Evolutionary conservation across 805 yeast species (phyloP), one percentile per base, ranked within the genome.

Genomic region (Nematodospora valgi): DNA sequence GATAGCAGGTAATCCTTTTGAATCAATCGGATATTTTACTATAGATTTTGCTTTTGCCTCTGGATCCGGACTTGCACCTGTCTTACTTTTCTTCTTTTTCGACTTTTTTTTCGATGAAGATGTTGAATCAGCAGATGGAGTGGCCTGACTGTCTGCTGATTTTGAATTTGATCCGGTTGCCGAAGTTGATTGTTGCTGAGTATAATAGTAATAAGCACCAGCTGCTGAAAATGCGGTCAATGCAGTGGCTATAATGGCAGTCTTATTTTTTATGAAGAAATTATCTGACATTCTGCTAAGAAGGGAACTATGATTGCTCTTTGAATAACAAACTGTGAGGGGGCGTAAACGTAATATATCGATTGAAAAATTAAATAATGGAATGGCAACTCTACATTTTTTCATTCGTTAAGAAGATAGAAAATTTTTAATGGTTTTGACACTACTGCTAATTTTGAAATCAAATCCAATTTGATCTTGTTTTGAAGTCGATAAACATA

Each of bases 141-240:
- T 11, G 11, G 32, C 24, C 13, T 10, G 14, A 43, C 38, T 7
- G 21, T 32, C 17, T 19, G 23, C 10, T 24, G 29, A 14, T 30
- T 13, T 8, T n/a, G 13, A 6, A 21, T 13, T 23, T 17, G 18
- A 20, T n/a, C 34, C 4, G 8, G 25, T 3, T 9, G 32, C 6
- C 11, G 27, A 16, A 15, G 32, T 39, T 14, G 47, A 31, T 26
- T 44, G 47, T 46, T 49, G 62, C 40, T 64, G 58, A 36, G 59
- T 59, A 46, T 59, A 62, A 45, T 67, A 68, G 47, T 71, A 74
- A 47, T 74, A 78, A 7, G 85, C 82, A 37, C 82, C 79, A 23
- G 75, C 72, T 20, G 81, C 86, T 24, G 81, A 72, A 34, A 77
- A 73, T 40, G 78, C 76, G 33, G 83, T 83, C 42, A 79, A 72